phyloP scores from a whole-genome alignment of 192 early-diverging fungal species.

The Umbelopsis sp. region DNA sequence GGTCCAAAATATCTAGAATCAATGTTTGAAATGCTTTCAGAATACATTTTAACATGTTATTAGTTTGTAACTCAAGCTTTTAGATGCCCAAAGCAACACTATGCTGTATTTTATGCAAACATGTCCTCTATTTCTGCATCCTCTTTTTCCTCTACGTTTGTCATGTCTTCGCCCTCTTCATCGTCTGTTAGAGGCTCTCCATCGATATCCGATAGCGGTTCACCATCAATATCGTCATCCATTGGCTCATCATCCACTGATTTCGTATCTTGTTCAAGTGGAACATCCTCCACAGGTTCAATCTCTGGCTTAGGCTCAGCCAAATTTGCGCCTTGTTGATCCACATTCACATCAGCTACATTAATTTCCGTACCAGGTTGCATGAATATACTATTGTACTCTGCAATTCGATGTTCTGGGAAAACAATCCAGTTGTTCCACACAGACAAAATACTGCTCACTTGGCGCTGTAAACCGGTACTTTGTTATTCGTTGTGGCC shows the following conservation, averaged over 20 bases:
- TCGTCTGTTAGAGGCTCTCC: slow-evolving; percentile 49
- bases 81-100: too few species aligned
- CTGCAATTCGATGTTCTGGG: slow-evolving; percentile 64
- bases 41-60: neutral
- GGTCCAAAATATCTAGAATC: neutral
- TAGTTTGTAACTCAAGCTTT: too few species aligned
- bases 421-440: slow-evolving; percentile 95
- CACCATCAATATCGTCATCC: slow-evolving; percentile 51
- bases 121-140: slow-evolving; percentile 18
- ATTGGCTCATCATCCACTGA: slow-evolving; percentile 28
- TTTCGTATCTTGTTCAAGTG: neutral
- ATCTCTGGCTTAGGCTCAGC: neutral
- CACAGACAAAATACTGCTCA: slow-evolving; percentile 63
- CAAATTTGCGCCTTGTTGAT: neutral
- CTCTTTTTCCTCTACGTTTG: neutral
- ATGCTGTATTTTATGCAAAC: slow-evolving; percentile 17
- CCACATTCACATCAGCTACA: neutral
- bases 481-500: neutral
- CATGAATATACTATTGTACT: slow-evolving; percentile 53
- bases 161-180: slow-evolving; percentile 23
- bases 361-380: slow-evolving; percentile 26
- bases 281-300: slow-evolving; percentile 22
- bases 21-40: neutral
- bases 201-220: slow-evolving; percentile 48
- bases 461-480: slow-evolving; percentile 49